Evolutionary conservation across 2,329 filamentous ascomycete genomes (phyloP).

Genomic region (Mycosphaerella sp.): DNA sequence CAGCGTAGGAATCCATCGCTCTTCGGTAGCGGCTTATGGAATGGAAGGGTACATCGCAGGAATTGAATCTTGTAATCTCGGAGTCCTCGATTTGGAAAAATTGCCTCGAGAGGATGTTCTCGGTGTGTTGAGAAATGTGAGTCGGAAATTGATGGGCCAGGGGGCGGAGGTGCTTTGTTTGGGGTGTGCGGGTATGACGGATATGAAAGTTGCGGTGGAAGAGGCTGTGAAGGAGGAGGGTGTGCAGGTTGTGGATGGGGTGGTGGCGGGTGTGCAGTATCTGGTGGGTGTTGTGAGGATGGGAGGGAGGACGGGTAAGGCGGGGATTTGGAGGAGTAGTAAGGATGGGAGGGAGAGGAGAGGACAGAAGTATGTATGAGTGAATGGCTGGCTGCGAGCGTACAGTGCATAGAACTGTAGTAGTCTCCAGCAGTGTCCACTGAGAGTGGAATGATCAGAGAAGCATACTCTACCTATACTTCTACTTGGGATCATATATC

Average conservation of each 20-base stretch:
- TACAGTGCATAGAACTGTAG: no score
- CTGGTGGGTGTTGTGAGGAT: slow-evolving; percentile 43
- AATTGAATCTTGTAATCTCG: slow-evolving; percentile 38
- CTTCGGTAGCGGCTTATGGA: slow-evolving; percentile 40
- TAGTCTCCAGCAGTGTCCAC: no score
- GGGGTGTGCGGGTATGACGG: slow-evolving; percentile 48
- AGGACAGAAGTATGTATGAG: slow-evolving; percentile 40
- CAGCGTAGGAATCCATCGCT: slow-evolving; percentile 39
- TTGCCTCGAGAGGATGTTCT: slow-evolving; percentile 38
- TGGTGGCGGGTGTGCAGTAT: slow-evolving; percentile 45
- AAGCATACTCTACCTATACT: no score
- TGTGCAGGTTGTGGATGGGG: slow-evolving; percentile 49
- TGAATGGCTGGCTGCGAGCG: no score
- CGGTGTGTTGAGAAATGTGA: slow-evolving; percentile 37
- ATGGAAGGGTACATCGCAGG: slow-evolving; percentile 41
- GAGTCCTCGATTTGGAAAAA: slow-evolving; percentile 43
- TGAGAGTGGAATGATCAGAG: no score
- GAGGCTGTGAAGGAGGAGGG: slow-evolving; percentile 40
- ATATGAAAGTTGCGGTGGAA: slow-evolving; percentile 43
- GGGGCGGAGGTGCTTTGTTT: slow-evolving; percentile 42
- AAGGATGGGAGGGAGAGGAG: slow-evolving; percentile 34
- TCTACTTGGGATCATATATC: no score
- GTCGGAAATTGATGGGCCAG: slow-evolving; percentile 36
- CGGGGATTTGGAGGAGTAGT: slow-evolving; percentile 40
- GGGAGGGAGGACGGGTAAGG: slow-evolving; percentile 43